phyloP scores from a whole-genome alignment of 768 basidiomycete genomes.

The Nidularia pulvinata region DNA sequence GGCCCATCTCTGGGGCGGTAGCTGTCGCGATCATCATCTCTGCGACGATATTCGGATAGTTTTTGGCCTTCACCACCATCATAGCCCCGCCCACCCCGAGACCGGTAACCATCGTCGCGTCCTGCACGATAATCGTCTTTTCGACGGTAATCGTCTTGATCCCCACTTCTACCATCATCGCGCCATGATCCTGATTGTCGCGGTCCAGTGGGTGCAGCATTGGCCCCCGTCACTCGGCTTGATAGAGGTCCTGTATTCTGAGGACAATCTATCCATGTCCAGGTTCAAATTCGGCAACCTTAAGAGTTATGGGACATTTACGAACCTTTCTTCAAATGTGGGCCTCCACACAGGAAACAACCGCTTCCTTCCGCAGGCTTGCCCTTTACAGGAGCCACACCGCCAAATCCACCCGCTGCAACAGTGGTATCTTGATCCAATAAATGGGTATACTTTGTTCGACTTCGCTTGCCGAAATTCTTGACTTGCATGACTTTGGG shows the following conservation, averaged over 20 bases:
- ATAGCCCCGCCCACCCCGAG: no score
- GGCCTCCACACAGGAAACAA: constrained; percentile 94
- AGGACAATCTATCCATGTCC: constrained; percentile 21
- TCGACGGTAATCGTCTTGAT: background rate
- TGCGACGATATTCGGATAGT: no score
- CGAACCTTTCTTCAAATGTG: constrained; percentile 88
- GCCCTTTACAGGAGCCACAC: constrained; percentile 57
- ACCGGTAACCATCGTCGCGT: no score
- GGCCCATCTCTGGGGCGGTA: background rate
- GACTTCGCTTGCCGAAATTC: constrained; percentile 91
- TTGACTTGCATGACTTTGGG: constrained; percentile 98
- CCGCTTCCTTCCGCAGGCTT: constrained; percentile 58
- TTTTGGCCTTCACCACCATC: no score
- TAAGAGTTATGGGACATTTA: background rate
- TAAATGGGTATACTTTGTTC: constrained; percentile 96
- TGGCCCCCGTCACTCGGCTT: constrained; percentile 27
- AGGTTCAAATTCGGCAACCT: background rate
- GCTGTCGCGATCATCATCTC: no score
- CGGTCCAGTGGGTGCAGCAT: constrained; percentile 24
- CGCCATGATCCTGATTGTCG: constrained; percentile 23
- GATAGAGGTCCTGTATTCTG: constrained; percentile 32
- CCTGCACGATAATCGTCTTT: background rate
- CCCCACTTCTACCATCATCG: background rate
- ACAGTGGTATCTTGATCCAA: constrained; percentile 91
- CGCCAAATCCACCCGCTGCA: constrained; percentile 51